A percentile compares a stretch with the other conserved stretches of the same genome.
Evolutionary conservation across 208 protist genomes (phyloP).

Genomic region (Histomonas meleagridis): DNA sequence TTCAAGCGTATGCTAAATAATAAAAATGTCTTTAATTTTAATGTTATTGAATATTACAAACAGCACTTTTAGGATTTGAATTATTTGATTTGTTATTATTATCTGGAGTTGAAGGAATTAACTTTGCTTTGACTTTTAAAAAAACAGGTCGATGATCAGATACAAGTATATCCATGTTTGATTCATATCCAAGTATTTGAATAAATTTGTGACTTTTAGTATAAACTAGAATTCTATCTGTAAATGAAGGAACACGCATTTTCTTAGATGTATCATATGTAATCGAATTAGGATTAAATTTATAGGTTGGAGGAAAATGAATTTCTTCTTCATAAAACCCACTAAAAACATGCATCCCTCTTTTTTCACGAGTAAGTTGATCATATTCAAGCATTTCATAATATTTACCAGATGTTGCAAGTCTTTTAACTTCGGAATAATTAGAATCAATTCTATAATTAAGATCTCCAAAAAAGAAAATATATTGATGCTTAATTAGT

Average conservation of each 20-base stretch:
- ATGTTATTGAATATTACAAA: too few species aligned
- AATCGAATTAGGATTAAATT: slow-evolving; percentile 45
- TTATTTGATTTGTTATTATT: too few species aligned
- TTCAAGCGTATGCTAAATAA: too few species aligned
- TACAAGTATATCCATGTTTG: not conserved
- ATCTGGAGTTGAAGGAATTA: too few species aligned
- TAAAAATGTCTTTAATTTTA: too few species aligned
- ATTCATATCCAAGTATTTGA: too few species aligned
- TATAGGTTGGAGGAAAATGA: slow-evolving; percentile 51
- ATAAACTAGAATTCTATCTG: slow-evolving; percentile 42
- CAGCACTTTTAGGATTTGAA: too few species aligned
- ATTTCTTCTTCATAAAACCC: slow-evolving; percentile 47
- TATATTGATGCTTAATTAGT: not conserved
- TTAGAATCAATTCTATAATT: not conserved
- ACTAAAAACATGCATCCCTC: slow-evolving; percentile 32
- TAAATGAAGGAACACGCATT: slow-evolving; percentile 45
- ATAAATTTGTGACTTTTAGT: not conserved
- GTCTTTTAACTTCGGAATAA: not conserved
- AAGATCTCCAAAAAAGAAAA: not conserved
- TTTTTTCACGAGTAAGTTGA: not conserved
- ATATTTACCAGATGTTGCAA: not conserved
- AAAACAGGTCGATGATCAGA: slow-evolving; percentile 44
- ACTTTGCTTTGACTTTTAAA: too few species aligned
- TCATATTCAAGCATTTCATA: not conserved
- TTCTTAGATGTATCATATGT: slow-evolving; percentile 42